phyloP scores from a whole-genome alignment of 257 asterid species.

The Fraxinus excelsior region DNA sequence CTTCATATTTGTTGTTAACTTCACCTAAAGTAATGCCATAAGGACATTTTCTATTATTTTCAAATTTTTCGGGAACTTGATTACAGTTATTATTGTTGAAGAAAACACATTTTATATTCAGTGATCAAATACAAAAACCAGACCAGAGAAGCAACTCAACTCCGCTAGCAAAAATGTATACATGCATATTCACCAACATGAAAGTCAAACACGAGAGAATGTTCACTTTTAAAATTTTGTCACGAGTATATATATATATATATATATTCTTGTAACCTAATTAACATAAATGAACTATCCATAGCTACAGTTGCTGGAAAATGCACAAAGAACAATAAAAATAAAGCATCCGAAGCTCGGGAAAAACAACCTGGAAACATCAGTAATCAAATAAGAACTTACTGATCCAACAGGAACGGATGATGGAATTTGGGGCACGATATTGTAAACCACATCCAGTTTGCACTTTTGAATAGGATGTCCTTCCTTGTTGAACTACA shows the following conservation, averaged over 20 bases:
- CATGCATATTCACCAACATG: background rate
- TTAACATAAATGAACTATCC: background rate
- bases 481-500: background rate
- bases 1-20: background rate
- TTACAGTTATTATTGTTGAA: background rate
- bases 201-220: background rate
- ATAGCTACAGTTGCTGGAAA: background rate
- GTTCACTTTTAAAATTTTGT: background rate
- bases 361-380: background rate
- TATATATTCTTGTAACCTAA: background rate
- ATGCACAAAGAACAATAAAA: background rate
- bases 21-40: background rate
- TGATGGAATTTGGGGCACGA: background rate
- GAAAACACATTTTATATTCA: background rate
- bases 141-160: background rate
- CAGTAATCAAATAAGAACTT: background rate
- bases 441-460: constrained; percentile 7
- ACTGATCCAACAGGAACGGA: background rate
- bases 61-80: background rate
- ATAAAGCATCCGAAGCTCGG: background rate
- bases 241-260: no score
- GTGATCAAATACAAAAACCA: background rate
- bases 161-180: background rate
- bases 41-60: background rate
- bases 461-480: constrained; percentile 8